These are phyloP conservation scores for Paecilomyces sp. DNA, from an alignment of 2,329 filamentous ascomycete genomes.

Conservation along the genomic window DNA sequence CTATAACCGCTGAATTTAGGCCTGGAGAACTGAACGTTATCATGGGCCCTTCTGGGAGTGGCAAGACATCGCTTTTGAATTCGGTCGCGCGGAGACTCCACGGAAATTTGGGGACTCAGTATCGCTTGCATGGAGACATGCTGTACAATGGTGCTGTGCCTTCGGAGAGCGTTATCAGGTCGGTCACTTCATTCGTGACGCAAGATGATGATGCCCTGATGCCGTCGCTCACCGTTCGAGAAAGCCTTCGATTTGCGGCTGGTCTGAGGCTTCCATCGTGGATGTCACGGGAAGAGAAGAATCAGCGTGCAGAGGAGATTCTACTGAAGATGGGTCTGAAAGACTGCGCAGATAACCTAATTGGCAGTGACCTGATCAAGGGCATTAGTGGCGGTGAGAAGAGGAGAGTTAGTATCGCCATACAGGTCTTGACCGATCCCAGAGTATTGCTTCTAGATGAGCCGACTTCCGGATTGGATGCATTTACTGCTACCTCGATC, in stretches of 20 bases:
- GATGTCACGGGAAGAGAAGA: conserved; percentile 63
- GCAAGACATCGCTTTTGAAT: conserved; percentile 69
- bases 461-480: conserved; percentile 68
- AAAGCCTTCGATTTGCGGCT: conserved; percentile 65
- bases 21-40: conserved; percentile 66
- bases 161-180: conserved; percentile 61
- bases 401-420: conserved; percentile 67
- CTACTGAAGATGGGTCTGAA: conserved; percentile 69
- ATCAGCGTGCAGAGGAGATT: conserved; percentile 61
- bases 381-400: conserved; percentile 77
- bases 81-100: conserved; percentile 63
- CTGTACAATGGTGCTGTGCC: conserved; percentile 64
- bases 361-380: conserved; percentile 66
- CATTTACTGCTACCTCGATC: conserved; percentile 70
- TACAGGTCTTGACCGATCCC: conserved; percentile 70
- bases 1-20: conserved; percentile 59
- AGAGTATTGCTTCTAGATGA: conserved; percentile 68
- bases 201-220: conserved; percentile 72
- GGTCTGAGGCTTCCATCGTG: conserved; percentile 63
- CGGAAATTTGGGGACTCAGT: conserved; percentile 55
- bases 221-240: conserved; percentile 66
- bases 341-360: conserved; percentile 67
- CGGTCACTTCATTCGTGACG: conserved; percentile 68
- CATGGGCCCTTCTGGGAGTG: conserved; percentile 72
- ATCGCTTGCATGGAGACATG: conserved; percentile 55